A percentile compares a stretch with the other conserved stretches of the same genome.
Evolutionary conservation across 352 stramenopile genomes (phyloP).

Genomic region (Globisporangium apiculatum): DNA sequence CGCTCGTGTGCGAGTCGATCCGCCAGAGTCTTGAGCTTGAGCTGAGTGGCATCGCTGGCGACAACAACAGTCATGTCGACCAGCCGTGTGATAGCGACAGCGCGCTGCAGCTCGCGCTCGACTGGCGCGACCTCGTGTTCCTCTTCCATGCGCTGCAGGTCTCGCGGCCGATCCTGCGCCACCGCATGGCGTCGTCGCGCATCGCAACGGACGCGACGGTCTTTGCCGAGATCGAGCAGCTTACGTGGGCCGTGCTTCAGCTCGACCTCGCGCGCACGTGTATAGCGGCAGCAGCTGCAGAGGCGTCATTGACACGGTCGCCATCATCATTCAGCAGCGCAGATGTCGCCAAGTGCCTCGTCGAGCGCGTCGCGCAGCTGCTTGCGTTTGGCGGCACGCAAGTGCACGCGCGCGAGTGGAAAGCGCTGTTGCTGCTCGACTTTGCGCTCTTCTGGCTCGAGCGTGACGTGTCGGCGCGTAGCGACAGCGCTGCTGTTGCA

Average conservation of each 20-base stretch:
- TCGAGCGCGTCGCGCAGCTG: slow-evolving; percentile 28
- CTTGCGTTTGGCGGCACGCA: slow-evolving; percentile 64
- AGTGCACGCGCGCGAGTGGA: slow-evolving; percentile 65
- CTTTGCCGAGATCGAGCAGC: slow-evolving; percentile 36
- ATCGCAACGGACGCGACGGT: slow-evolving; percentile 39
- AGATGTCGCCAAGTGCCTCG: slow-evolving; percentile 20
- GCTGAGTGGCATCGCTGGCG: not conserved
- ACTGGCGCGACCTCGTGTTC: slow-evolving; percentile 58
- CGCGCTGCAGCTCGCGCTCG: slow-evolving; percentile 12
- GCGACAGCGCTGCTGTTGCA: too few relatives aligned
- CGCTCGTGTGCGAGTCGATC: slow-evolving; percentile 46
- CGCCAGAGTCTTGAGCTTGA: slow-evolving; percentile 13
- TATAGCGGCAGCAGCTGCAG: not conserved
- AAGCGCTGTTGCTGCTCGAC: slow-evolving; percentile 70
- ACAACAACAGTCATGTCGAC: slow-evolving; percentile 2
- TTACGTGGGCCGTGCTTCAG: slow-evolving; percentile 24
- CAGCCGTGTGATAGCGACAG: slow-evolving; percentile 1
- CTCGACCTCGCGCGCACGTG: slow-evolving; percentile 2
- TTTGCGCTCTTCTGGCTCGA: slow-evolving; percentile 60
- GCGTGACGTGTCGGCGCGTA: slow-evolving; percentile 1
- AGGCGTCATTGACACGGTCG: not conserved
- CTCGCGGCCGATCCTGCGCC: slow-evolving; percentile 74
- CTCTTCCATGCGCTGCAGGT: slow-evolving; percentile 68
- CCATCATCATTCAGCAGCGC: not conserved
- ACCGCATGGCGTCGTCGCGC: slow-evolving; percentile 44